Percentiles rank a stretch among this genome's conserved stretches.
Conservation (phyloP, 2,329 filamentous ascomycete genomes). For the Tolypocladium ophioglossoides region DNA sequence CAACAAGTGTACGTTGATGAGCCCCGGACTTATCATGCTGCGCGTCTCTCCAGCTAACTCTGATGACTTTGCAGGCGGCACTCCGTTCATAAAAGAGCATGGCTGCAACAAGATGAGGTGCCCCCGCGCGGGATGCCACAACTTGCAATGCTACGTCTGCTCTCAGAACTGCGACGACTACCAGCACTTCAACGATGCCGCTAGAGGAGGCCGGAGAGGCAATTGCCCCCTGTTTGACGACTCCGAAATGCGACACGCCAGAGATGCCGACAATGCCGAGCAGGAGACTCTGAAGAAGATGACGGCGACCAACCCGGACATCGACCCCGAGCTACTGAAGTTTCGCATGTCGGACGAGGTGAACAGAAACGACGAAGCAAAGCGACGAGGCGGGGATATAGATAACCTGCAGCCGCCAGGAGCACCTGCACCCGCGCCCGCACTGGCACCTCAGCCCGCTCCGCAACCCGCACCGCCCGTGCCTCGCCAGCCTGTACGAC, state of each 20-base stretch:
- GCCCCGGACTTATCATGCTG: too few relatives aligned
- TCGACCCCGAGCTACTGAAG: conserved; percentile 46
- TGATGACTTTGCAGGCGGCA: conserved; percentile 33
- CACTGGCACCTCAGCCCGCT: background rate
- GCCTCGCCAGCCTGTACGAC: background rate
- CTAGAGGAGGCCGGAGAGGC: conserved; percentile 33
- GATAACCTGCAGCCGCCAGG: background rate
- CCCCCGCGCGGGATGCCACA: conserved; percentile 37
- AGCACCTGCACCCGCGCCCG: background rate
- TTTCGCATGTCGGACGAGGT: conserved; percentile 49
- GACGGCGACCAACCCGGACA: conserved; percentile 45
- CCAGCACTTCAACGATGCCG: conserved; percentile 53
- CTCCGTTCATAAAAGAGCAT: conserved; percentile 65
- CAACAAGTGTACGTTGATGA: conserved; percentile 43
- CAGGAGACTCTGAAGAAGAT: conserved; percentile 44
- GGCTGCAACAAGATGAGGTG: conserved; percentile 85
- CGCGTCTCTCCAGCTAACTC: conserved; percentile 4
- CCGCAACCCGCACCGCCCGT: too few relatives aligned
- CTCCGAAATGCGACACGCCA: conserved; percentile 46
- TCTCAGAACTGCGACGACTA: conserved; percentile 53
- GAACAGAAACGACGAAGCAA: conserved; percentile 25
- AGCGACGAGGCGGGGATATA: background rate
- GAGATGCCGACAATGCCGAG: conserved; percentile 54
- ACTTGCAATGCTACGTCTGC: conserved; percentile 61
- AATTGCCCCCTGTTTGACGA: conserved; percentile 62